Conservation (phyloP, 371 early-diverging fungal genomes). For the Syncephalastrum sp. region DNA sequence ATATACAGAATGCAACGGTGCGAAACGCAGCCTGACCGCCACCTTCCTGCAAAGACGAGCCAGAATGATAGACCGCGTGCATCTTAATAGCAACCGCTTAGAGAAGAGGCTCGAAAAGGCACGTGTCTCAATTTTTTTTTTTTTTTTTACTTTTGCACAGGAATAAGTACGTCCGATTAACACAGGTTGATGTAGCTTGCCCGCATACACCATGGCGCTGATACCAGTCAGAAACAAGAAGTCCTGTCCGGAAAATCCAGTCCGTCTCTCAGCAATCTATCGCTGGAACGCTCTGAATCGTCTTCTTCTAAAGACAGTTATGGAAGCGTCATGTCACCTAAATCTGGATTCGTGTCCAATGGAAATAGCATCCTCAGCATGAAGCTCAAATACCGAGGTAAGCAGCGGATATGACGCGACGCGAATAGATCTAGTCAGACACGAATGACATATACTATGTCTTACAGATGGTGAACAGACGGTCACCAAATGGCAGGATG, state of each 20-base stretch:
- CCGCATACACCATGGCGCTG: slow-evolving; percentile 34
- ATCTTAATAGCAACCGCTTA: slow-evolving; percentile 81
- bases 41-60: slow-evolving; percentile 60
- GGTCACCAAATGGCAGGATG: slow-evolving; percentile 69
- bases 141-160: background rate
- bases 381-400: slow-evolving; percentile 51
- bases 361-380: slow-evolving; percentile 44
- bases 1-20: slow-evolving; percentile 53
- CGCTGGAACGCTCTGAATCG: slow-evolving; percentile 33
- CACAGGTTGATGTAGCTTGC: slow-evolving; percentile 25
- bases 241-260: slow-evolving; percentile 12
- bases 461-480: slow-evolving; percentile 58
- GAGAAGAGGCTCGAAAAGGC: slow-evolving; percentile 86
- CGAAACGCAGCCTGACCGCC: slow-evolving; percentile 47
- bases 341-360: slow-evolving; percentile 35
- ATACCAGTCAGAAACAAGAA: slow-evolving; percentile 13
- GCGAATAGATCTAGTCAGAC: background rate
- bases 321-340: slow-evolving; percentile 33
- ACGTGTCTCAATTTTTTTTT: background rate
- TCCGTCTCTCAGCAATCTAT: slow-evolving; percentile 21
- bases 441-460: background rate
- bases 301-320: slow-evolving; percentile 40
- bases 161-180: background rate
- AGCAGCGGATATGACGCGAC: background rate
- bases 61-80: slow-evolving; percentile 61